Conservation (phyloP, 1,284 basidiomycete species). For the Porogramme epimiltina region DNA sequence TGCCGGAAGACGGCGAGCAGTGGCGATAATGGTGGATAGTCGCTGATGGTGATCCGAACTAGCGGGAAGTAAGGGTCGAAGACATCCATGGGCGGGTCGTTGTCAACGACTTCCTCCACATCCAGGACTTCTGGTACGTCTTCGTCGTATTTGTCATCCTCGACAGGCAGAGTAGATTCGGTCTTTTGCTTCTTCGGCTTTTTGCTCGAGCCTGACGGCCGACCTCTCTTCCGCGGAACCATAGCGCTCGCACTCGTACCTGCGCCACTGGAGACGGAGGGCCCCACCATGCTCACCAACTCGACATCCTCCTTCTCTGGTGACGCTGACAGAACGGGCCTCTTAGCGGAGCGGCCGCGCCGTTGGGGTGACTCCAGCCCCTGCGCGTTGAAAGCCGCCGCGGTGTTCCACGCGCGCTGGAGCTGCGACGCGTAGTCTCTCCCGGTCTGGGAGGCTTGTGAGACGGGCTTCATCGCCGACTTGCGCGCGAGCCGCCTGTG, state of each 20-base stretch:
- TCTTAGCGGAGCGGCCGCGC: too few relatives aligned
- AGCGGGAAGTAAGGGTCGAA: constrained; percentile 11
- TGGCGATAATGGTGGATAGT: neutral
- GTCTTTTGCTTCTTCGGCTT: constrained; percentile 1
- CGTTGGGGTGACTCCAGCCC: neutral
- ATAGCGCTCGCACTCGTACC: neutral
- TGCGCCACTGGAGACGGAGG: too few relatives aligned
- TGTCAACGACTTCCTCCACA: neutral
- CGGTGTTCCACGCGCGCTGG: neutral
- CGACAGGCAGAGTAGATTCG: neutral
- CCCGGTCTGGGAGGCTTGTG: neutral
- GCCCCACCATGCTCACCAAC: too few relatives aligned
- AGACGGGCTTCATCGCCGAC: too few relatives aligned
- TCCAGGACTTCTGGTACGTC: neutral
- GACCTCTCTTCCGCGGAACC: constrained; percentile 6
- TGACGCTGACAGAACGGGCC: too few relatives aligned
- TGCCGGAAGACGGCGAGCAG: too few relatives aligned
- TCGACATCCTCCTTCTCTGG: neutral
- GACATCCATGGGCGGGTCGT: constrained; percentile 5
- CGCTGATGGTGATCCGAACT: constrained; percentile 2
- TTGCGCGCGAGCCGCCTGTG: neutral
- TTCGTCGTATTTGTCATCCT: neutral
- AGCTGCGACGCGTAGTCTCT: constrained; percentile 13
- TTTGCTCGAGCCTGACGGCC: constrained; percentile 3
- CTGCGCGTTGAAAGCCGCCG: neutral